Conservation (phyloP, 805 yeast genomes). For the Lipomyces starkeyi region DNA sequence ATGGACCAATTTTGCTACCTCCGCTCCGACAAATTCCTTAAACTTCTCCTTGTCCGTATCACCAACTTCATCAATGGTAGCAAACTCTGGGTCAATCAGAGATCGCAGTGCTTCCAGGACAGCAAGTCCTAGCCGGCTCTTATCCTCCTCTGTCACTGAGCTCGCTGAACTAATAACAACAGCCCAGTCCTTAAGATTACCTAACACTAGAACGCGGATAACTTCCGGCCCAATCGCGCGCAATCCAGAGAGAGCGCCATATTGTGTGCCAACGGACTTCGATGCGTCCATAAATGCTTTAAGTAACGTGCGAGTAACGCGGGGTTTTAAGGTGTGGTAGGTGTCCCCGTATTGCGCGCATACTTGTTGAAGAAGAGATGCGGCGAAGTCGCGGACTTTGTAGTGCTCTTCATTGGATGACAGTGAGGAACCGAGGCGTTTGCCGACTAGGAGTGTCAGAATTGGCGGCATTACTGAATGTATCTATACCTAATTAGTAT, state of each 20-base stretch:
- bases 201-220: constrained; percentile 78
- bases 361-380: constrained; percentile 79
- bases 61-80: constrained; percentile 40
- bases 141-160: constrained; percentile 54
- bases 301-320: constrained; percentile 89
- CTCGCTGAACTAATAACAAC: constrained; percentile 42
- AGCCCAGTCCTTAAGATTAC: constrained; percentile 82
- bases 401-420: constrained; percentile 46
- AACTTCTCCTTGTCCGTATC: constrained; percentile 36
- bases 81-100: constrained; percentile 45
- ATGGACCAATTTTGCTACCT: constrained; percentile 19
- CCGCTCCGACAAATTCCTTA: constrained; percentile 30
- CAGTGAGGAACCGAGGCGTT: constrained; percentile 70
- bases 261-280: constrained; percentile 86
- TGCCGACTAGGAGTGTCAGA: constrained; percentile 85
- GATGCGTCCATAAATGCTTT: constrained; percentile 87
- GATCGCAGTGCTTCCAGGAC: constrained; percentile 61
- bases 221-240: constrained; percentile 87
- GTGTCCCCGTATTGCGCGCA: constrained; percentile 79
- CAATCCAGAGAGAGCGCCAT: constrained; percentile 88
- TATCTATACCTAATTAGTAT: constrained; percentile 55
- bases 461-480: constrained; percentile 98
- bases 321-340: constrained; percentile 86
- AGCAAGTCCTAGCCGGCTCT: constrained; percentile 55
- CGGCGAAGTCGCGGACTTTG: constrained; percentile 87